Base-by-base conservation (phyloP, 805 yeast genomes). In the Kluyveromyces dobzhanskii region DNA sequence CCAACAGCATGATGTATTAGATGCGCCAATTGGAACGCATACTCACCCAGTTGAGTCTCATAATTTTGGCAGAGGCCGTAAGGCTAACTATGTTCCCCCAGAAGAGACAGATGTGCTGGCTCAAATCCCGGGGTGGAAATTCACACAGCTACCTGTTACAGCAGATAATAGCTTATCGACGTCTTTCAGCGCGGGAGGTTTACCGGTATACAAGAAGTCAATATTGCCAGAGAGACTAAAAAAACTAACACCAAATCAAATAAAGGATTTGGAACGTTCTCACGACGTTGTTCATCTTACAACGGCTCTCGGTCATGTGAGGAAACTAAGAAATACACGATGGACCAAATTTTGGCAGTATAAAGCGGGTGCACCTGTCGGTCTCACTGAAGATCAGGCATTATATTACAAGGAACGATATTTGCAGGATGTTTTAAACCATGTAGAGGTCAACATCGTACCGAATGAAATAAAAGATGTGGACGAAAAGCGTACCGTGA, bases 271-370 rank as follows among this genome's bases (percentile, higher is more conserved):
- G 25, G 78, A 73, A 44, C 69, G 70, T 45, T 44, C 64, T 5
- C 79, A 74, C 43, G 74, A 75, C 30, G 58, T 68, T 7, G 71
- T 73, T 21, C 67, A 67, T 23, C 45, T 69, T 16, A 71, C 71
- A 47, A 65, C 65, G 32, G 65, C 69, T 27, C 46, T 73, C 32
- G 66, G 66, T 44, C 61, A 61, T 35, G 65, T 67, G 12, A 52
- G 78, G 39, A 49, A 60, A 4, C 47, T 64, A 23, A 58, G 78
- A 45, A 55, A 59, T 19, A 62, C 57, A 33, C 75, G 67, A 50
- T 75, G 80, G 80, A 46, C 53, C 17, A 61, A 60, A 47, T 75
- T 69, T 45, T 75, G 70, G 67, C 65, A 61, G 37, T 58, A 60
- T 23, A 70, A 66, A 46, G 50, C 62, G 17, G 76, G 77, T 11